phyloP scores from a whole-genome alignment of 1,284 basidiomycete genomes.

The Papiliotrema terrestris region DNA sequence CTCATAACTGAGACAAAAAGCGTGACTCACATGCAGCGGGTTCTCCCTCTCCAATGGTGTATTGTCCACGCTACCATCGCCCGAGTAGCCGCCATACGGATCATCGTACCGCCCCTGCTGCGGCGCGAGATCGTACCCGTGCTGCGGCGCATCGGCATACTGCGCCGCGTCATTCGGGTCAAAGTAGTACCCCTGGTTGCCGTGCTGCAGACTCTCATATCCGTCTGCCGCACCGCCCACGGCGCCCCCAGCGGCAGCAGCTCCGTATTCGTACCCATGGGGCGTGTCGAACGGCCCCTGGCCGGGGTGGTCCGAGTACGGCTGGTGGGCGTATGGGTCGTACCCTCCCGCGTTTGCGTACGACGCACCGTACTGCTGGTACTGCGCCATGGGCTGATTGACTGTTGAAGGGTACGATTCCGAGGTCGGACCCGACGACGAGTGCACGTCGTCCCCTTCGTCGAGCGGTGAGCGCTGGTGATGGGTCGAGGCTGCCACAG shows the following conservation, averaged over 20 bases:
- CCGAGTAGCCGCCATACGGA: slow-evolving; percentile 14
- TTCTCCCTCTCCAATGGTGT: slow-evolving; percentile 30
- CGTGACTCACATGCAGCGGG: slow-evolving; percentile 23
- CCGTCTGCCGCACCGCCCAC: slow-evolving; percentile 17
- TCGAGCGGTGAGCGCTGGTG: slow-evolving; percentile 46
- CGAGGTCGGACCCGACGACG: slow-evolving; percentile 23
- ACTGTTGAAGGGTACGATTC: slow-evolving; percentile 44
- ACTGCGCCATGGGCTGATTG: slow-evolving; percentile 47
- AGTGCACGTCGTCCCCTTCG: slow-evolving; percentile 43
- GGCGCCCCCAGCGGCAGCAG: slow-evolving; percentile 18
- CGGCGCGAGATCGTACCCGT: slow-evolving; percentile 4
- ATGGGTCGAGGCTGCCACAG: slow-evolving; percentile 41
- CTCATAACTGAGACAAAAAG: background rate
- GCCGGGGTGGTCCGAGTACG: slow-evolving; percentile 4
- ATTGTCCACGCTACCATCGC: slow-evolving; percentile 17
- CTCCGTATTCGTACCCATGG: slow-evolving; percentile 6
- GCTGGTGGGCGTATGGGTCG: slow-evolving; percentile 38
- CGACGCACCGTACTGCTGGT: slow-evolving; percentile 42
- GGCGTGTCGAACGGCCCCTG: slow-evolving; percentile 8
- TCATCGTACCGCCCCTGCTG: slow-evolving; percentile 15
- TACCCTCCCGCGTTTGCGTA: slow-evolving; percentile 44
- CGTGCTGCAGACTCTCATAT: slow-evolving; percentile 18
- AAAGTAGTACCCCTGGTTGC: slow-evolving; percentile 41
- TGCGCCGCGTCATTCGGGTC: slow-evolving; percentile 31
- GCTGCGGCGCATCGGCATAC: slow-evolving; percentile 17